Conservation (phyloP, 2,329 filamentous ascomycete species). For the Xylaria sp. region DNA sequence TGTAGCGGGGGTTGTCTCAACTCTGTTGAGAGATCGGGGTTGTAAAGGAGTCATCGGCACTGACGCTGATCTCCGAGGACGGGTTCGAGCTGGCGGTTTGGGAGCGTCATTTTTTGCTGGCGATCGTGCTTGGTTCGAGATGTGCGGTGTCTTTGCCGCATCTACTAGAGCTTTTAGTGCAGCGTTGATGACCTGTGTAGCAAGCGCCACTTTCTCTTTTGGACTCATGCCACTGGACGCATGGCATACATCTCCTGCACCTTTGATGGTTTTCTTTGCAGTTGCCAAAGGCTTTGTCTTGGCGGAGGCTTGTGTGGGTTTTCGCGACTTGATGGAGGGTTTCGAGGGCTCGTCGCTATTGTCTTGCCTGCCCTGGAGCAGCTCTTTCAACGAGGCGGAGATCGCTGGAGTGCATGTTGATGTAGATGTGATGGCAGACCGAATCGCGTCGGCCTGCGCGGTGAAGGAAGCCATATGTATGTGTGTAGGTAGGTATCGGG, state of each 20-base stretch:
- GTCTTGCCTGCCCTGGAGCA: slow-evolving; percentile 52
- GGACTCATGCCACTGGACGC: slow-evolving; percentile 58
- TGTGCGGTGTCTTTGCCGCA: slow-evolving; percentile 64
- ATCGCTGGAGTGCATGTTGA: slow-evolving; percentile 65
- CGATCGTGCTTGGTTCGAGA: slow-evolving; percentile 49
- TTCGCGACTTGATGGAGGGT: slow-evolving; percentile 47
- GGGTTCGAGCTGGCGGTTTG: slow-evolving; percentile 54
- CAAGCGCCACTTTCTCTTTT: slow-evolving; percentile 73
- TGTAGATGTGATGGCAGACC: slow-evolving; percentile 63
- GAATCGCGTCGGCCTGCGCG: slow-evolving; percentile 62
- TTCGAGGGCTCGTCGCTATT: slow-evolving; percentile 47
- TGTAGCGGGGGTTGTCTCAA: slow-evolving; percentile 63
- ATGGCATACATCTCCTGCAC: slow-evolving; percentile 39
- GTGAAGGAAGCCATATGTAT: slow-evolving; percentile 57
- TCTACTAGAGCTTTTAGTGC: slow-evolving; percentile 76
- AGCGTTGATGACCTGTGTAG: slow-evolving; percentile 78
- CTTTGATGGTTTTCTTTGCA: slow-evolving; percentile 23
- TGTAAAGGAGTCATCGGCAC: slow-evolving; percentile 71
- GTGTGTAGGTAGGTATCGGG: slow-evolving; percentile 10
- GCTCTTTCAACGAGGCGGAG: slow-evolving; percentile 60
- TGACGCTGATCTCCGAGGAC: slow-evolving; percentile 66
- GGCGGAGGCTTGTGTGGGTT: slow-evolving; percentile 42
- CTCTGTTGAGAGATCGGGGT: slow-evolving; percentile 69
- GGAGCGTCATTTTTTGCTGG: slow-evolving; percentile 52
- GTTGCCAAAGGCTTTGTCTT: slow-evolving; percentile 38